Percentiles rank a stretch among this genome's conserved stretches.
These are phyloP conservation scores for Aspergillus pseudotamarii DNA, from an alignment of 2,329 filamentous ascomycete genomes.

Conservation along the genomic window DNA sequence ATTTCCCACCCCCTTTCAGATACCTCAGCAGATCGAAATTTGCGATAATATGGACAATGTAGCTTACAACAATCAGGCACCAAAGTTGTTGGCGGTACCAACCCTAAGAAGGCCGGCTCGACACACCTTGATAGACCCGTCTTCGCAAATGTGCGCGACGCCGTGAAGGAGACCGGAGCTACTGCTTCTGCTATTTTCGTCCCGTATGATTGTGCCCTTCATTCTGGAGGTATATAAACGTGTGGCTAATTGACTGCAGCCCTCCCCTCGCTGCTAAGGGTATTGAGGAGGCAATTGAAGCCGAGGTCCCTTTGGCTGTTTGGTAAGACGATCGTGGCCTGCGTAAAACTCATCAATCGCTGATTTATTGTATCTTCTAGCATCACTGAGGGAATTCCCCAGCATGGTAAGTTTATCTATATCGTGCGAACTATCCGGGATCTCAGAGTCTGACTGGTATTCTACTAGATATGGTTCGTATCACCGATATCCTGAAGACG, in stretches of 20 bases:
- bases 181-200: conserved; percentile 95
- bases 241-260: conserved; percentile 51
- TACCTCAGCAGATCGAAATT: neutral
- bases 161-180: conserved; percentile 86
- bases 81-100: conserved; percentile 96
- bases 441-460: conserved; percentile 22
- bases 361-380: conserved; percentile 31
- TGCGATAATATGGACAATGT: conserved; percentile 11
- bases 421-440: neutral
- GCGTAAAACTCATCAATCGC: conserved; percentile 13
- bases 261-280: conserved; percentile 88
- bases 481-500: conserved; percentile 96
- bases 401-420: conserved; percentile 71
- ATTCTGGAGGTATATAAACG: neutral
- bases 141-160: conserved; percentile 86
- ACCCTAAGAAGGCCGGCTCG: conserved; percentile 95
- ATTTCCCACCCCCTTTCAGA: conserved; percentile 33
- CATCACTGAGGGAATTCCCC: conserved; percentile 97
- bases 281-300: conserved; percentile 94
- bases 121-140: conserved; percentile 90
- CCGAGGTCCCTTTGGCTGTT: conserved; percentile 92
- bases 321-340: conserved; percentile 55
- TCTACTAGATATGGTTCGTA: conserved; percentile 88
- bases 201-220: conserved; percentile 61
- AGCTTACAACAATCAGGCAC: conserved; percentile 65